Base-by-base conservation (phyloP, 176 grass and related monocot genomes). In the Saccharum spontaneum region DNA sequence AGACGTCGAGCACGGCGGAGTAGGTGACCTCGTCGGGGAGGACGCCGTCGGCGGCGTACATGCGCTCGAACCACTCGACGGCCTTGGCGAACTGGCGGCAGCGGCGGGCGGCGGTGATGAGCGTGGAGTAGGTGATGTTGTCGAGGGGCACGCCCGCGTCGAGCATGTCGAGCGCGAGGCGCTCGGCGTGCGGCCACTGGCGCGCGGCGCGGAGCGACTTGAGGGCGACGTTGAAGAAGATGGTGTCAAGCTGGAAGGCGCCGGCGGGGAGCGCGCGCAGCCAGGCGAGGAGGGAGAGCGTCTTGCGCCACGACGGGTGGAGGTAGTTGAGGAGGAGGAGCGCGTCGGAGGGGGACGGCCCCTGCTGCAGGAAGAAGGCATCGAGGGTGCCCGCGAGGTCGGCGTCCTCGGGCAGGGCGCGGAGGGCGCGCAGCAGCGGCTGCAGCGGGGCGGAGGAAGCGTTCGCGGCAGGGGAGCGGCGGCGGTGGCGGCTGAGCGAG, bases 101-200 rank as follows among this genome's bases (percentile, higher is more conserved):
- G 3, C 90, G 89, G 33, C 89, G 86, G 3, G 96, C 93, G 16
- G 91, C 80, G 46, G 89, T 88, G 76, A 95, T 98, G 85, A 98
- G 71, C 6, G 96, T 95, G 84, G 96, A 98, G 82, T 95, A 98
- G 20, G 96, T 98, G 70, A 98, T 90, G 69, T 98, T 95, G 79
- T 98, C 93, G 79, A 93, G 96, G 0, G 91, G 89, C 4, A 93
- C 81, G 2, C 79, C 89, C 2, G 69, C 38, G 8, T 26, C 20
- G 86, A 95, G 17, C 96, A 98, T 98, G 83, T 98, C 89, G 24
- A 76, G 72, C 4, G 93, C 91, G 54, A 98, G 90, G 55, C 74
- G 64, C 57, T 98, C 91, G 20, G 92, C 89, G 8, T 77, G 85
- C 4, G 83, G 73, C 91, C 93, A 95, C 50, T 90, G 91, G 77